These are phyloP conservation scores for Pseudocercospora macadamiae DNA, from an alignment of 2,329 filamentous ascomycete species.

Conservation along the genomic window DNA sequence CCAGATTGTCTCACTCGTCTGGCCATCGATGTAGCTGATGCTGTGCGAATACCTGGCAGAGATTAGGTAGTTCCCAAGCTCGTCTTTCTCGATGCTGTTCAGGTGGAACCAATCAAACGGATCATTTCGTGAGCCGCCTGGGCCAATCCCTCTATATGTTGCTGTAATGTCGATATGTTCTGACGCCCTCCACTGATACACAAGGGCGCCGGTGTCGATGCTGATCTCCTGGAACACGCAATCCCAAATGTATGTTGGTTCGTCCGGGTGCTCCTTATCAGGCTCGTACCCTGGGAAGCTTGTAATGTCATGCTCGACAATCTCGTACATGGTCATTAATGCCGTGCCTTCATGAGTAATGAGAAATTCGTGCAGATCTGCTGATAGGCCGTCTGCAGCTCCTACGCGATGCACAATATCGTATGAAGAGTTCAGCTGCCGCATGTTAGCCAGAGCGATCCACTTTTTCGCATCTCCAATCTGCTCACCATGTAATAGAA, in stretches of 20 bases:
- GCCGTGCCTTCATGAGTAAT: constrained; percentile 48
- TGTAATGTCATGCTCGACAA: constrained; percentile 28
- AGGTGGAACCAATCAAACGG: constrained; percentile 59
- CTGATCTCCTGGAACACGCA: constrained; percentile 52
- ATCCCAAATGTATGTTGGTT: constrained; percentile 43
- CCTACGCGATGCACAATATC: constrained; percentile 45
- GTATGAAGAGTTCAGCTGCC: constrained; percentile 42
- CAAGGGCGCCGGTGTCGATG: constrained; percentile 46
- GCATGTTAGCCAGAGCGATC: constrained; percentile 16
- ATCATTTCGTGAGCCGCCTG: constrained; percentile 45
- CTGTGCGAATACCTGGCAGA: constrained; percentile 49
- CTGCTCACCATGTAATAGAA: constrained; percentile 38
- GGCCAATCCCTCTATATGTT: constrained; percentile 41
- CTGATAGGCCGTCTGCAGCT: constrained; percentile 39
- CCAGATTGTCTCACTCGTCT: constrained; percentile 50
- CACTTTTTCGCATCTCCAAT: not conserved
- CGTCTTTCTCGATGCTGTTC: constrained; percentile 55
- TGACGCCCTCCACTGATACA: constrained; percentile 54
- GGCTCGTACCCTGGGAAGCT: constrained; percentile 28
- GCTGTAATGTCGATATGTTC: constrained; percentile 45
- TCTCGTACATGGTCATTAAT: constrained; percentile 48
- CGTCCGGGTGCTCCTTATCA: constrained; percentile 19
- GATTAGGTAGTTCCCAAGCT: constrained; percentile 51
- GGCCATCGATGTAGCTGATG: constrained; percentile 50
- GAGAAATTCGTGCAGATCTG: constrained; percentile 50